Evolutionary conservation across 306 rosid species (phyloP).

Genomic region (Sicyos edulis): DNA sequence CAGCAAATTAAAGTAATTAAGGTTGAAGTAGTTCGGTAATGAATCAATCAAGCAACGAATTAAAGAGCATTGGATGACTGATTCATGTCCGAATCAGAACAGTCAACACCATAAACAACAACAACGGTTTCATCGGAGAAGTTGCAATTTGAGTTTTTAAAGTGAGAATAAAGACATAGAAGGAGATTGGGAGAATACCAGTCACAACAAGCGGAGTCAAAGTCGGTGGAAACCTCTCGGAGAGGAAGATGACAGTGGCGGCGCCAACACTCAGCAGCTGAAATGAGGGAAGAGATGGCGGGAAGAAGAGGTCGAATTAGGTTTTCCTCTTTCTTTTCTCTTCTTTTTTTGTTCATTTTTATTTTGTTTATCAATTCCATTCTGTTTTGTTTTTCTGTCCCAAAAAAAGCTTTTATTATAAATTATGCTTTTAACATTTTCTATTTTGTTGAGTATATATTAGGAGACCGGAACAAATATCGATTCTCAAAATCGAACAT

Average conservation of each 20-base stretch:
- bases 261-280: background rate
- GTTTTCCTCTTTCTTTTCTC: too few relatives aligned
- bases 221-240: background rate
- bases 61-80: background rate
- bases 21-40: background rate
- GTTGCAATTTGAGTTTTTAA: background rate
- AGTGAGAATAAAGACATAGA: background rate
- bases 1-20: background rate
- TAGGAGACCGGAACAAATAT: too few relatives aligned
- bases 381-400: too few relatives aligned
- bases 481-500: too few relatives aligned
- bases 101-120: too few relatives aligned
- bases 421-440: too few relatives aligned
- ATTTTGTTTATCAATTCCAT: too few relatives aligned
- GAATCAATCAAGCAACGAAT: background rate
- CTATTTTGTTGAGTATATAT: too few relatives aligned
- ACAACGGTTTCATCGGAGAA: too few relatives aligned
- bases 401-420: too few relatives aligned
- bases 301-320: background rate
- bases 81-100: background rate
- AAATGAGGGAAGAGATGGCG: background rate
- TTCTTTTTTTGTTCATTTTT: too few relatives aligned
- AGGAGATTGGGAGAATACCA: background rate
- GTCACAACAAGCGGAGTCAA: background rate
- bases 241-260: background rate